phyloP scores from a whole-genome alignment of 2,329 filamentous ascomycete species.

The Aspergillus latus region DNA sequence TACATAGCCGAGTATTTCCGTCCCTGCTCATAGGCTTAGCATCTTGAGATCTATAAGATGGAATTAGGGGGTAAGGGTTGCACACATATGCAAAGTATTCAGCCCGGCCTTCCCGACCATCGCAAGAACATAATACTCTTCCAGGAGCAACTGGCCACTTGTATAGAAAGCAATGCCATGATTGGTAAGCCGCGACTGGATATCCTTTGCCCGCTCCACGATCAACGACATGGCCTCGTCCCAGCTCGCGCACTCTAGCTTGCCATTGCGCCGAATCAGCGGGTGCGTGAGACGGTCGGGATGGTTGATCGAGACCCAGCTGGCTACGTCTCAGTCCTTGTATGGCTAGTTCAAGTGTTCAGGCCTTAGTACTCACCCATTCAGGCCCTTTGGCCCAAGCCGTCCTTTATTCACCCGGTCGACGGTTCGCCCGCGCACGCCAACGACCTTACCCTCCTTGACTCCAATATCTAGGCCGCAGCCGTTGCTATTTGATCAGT shows the following conservation, averaged over 20 bases:
- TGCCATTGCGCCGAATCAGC: constrained; percentile 35
- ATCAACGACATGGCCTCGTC: constrained; percentile 42
- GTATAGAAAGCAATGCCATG: constrained; percentile 44
- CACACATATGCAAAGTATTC: constrained; percentile 40
- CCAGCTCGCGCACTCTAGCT: constrained; percentile 37
- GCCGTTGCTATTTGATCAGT: constrained; percentile 32
- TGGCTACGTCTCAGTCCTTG: constrained; percentile 2
- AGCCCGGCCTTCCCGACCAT: constrained; percentile 41
- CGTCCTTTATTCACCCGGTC: constrained; percentile 40
- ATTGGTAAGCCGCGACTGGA: constrained; percentile 32
- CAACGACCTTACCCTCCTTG: constrained; percentile 38
- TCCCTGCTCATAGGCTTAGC: constrained; percentile 28
- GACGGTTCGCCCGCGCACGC: constrained; percentile 34
- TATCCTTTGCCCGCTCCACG: constrained; percentile 31
- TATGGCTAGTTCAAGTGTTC: background rate
- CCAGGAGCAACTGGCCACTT: constrained; percentile 40
- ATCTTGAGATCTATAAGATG: background rate
- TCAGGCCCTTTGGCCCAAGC: constrained; percentile 37
- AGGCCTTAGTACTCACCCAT: constrained; percentile 25
- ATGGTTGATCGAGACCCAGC: constrained; percentile 31
- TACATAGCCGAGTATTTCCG: constrained; percentile 43
- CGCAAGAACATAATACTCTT: constrained; percentile 43
- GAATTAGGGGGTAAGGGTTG: background rate
- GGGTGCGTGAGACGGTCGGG: constrained; percentile 36
- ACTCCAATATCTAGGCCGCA: constrained; percentile 39